Conservation (phyloP, 1,284 basidiomycete species). For the Microbotryum violaceum region DNA sequence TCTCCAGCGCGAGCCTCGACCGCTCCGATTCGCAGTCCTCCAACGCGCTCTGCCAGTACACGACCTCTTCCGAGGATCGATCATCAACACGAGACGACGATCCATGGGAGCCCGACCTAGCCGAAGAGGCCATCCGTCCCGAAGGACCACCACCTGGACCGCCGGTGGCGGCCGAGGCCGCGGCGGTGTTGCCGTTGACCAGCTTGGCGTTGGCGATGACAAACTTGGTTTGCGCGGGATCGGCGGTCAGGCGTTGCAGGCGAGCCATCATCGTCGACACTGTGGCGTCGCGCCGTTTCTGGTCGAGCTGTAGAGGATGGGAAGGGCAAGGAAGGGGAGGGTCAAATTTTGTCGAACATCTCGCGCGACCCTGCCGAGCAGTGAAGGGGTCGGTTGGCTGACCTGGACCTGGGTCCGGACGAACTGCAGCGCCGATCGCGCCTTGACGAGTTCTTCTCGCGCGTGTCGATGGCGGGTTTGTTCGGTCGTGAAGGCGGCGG, state of each 20-base stretch:
- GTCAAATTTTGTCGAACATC: too few relatives aligned
- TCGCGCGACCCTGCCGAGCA: not conserved
- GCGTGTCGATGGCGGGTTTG: constrained; percentile 12
- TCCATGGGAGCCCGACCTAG: too few relatives aligned
- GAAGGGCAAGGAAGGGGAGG: not conserved
- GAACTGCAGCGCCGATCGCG: constrained; percentile 20
- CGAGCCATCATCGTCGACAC: constrained; percentile 10
- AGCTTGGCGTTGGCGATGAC: not conserved
- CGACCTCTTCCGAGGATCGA: constrained; percentile 8
- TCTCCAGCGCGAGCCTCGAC: constrained; percentile 4
- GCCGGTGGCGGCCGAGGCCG: too few relatives aligned
- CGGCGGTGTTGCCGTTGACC: not conserved
- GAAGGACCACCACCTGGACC: not conserved
- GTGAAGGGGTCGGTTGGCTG: not conserved
- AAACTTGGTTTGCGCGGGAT: constrained; percentile 5
- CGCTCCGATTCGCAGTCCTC: constrained; percentile 6
- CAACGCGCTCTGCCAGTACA: constrained; percentile 13
- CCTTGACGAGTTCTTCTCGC: constrained; percentile 20
- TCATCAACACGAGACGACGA: too few relatives aligned
- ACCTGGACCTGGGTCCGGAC: constrained; percentile 26
- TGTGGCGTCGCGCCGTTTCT: constrained; percentile 27
- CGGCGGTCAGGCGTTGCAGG: constrained; percentile 19
- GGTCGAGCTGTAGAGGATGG: constrained; percentile 16
- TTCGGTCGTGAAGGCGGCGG: constrained; percentile 9
- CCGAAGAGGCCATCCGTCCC: too few relatives aligned